Conservation (phyloP, 179 eudicot species). For the Carnegiea gigantea region DNA sequence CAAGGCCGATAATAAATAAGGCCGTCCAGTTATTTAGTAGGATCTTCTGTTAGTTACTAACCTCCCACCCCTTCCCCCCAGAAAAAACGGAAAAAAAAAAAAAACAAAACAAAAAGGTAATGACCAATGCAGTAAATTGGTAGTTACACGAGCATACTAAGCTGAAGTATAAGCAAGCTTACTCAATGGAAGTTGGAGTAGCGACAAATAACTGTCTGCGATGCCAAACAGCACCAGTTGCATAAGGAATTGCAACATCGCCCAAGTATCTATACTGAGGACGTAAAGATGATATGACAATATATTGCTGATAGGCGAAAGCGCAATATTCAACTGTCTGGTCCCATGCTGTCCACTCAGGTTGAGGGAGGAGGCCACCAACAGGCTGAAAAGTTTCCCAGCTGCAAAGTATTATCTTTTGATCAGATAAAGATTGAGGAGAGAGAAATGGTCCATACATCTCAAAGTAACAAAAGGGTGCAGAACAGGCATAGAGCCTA, state of each 20-base stretch:
- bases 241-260: constrained; percentile 89
- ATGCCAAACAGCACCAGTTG: constrained; percentile 98
- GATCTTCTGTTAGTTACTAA: not conserved
- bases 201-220: constrained; percentile 92
- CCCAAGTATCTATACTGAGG: constrained; percentile 96
- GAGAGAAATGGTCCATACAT: constrained; percentile 1
- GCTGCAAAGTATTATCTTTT: constrained; percentile 36
- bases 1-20: not conserved
- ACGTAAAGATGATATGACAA: constrained; percentile 87
- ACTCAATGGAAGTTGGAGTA: constrained; percentile 96
- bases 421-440: constrained; percentile 18
- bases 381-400: constrained; percentile 97
- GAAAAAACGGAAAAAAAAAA: not conserved
- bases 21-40: not conserved
- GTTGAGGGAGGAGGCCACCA: constrained; percentile 91
- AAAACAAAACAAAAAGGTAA: not conserved
- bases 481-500: not conserved
- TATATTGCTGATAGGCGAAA: constrained; percentile 86
- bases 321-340: constrained; percentile 98
- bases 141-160: not conserved
- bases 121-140: not conserved
- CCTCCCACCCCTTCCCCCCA: not conserved
- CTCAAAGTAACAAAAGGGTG: not conserved
- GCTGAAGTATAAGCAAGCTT: constrained; percentile 28
- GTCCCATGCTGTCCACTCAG: constrained; percentile 98